Conservation (phyloP, 441 rosid species). For the Bruguiera hainesii region DNA sequence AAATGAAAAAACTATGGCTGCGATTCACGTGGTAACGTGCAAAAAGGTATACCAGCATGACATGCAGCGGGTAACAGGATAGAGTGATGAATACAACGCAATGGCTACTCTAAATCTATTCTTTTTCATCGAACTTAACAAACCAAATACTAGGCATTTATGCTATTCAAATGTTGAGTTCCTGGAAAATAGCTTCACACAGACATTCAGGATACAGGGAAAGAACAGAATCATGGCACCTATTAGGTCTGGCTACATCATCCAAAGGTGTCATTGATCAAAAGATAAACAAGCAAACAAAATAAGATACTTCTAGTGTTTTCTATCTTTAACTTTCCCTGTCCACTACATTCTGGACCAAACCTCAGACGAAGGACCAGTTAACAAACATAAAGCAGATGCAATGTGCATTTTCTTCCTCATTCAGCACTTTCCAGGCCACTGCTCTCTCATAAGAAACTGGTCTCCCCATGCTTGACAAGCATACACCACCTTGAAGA, state of each 20-base stretch:
- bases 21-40: neutral
- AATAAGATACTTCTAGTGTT: constrained; percentile 16
- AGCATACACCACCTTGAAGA: constrained; percentile 87
- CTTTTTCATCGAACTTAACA: neutral
- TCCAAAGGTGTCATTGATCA: constrained; percentile 21
- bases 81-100: neutral
- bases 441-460: constrained; percentile 94
- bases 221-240: constrained; percentile 14
- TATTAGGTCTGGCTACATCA: constrained; percentile 5
- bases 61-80: neutral
- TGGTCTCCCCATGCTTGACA: constrained; percentile 99
- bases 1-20: too few species aligned
- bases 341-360: neutral
- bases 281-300: constrained; percentile 28
- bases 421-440: constrained; percentile 97
- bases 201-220: constrained; percentile 18
- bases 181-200: constrained; percentile 9
- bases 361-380: constrained; percentile 90
- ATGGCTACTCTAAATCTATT: neutral
- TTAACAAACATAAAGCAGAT: constrained; percentile 91
- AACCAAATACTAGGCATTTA: too few species aligned
- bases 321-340: neutral
- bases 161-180: neutral
- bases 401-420: constrained; percentile 94
- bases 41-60: neutral